Evolutionary conservation across 169 alveolate species (phyloP).

Genomic region (Plasmodium cynomolgi): DNA sequence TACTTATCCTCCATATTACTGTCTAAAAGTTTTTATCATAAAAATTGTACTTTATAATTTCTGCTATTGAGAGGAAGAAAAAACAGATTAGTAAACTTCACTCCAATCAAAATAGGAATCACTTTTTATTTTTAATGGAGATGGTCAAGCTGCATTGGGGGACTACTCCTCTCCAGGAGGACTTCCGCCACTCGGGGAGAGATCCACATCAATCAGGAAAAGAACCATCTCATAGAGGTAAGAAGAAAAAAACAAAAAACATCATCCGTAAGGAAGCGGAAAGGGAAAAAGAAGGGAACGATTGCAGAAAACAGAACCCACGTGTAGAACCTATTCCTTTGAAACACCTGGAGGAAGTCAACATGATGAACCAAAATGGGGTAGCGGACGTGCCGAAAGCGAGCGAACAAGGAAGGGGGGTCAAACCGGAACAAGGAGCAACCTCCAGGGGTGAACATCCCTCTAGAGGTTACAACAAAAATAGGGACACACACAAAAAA

Average conservation of each 20-base stretch:
- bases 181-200: neutral
- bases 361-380: neutral
- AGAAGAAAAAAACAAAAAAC: neutral
- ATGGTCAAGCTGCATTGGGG: neutral
- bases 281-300: neutral
- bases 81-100: slow-evolving; percentile 17
- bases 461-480: neutral
- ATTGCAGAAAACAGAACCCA: neutral
- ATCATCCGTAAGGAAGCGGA: neutral
- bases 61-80: slow-evolving; percentile 55
- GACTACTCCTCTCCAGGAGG: neutral
- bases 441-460: neutral
- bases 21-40: slow-evolving; percentile 64
- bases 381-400: neutral
- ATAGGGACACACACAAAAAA: neutral
- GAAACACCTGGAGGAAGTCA: neutral
- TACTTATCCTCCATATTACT: slow-evolving; percentile 61
- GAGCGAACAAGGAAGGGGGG: neutral
- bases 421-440: neutral
- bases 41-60: slow-evolving; percentile 34
- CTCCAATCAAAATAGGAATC: neutral
- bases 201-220: neutral
- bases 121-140: slow-evolving; percentile 19
- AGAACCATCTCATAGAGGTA: neutral
- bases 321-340: neutral